A percentile compares a stretch with the other conserved stretches of the same genome.
Conservation (phyloP, 2,329 filamentous ascomycete species). For the Verticillium tricorpus region DNA sequence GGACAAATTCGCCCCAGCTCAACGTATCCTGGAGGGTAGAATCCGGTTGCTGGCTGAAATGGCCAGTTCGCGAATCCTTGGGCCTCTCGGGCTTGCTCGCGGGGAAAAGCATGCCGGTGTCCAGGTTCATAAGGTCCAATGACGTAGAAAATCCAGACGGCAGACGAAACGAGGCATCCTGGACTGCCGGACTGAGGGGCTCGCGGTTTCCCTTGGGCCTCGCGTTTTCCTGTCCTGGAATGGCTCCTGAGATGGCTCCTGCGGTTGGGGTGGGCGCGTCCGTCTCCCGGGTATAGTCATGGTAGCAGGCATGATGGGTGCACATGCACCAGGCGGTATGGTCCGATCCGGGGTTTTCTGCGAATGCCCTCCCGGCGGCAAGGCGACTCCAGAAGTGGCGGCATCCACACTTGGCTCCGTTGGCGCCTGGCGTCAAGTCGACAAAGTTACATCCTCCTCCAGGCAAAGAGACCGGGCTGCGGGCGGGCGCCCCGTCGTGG, state of each 20-base stretch:
- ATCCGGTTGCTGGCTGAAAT: constrained; percentile 24
- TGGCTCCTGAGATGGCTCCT: constrained; percentile 14
- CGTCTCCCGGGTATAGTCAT: constrained; percentile 41
- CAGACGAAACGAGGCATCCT: constrained; percentile 39
- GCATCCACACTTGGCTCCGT: constrained; percentile 52
- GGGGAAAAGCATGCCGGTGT: constrained; percentile 28
- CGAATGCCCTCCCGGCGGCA: constrained; percentile 24
- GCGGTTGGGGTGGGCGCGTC: constrained; percentile 16
- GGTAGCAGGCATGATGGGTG: constrained; percentile 58
- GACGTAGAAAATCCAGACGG: constrained; percentile 29
- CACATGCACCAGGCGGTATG: constrained; percentile 56
- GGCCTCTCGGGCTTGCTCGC: constrained; percentile 23
- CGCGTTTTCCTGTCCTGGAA: constrained; percentile 47
- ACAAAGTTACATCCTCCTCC: constrained; percentile 54
- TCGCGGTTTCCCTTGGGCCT: constrained; percentile 41
- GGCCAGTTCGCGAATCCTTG: constrained; percentile 14
- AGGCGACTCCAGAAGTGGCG: constrained; percentile 55
- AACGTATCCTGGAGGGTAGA: constrained; percentile 52
- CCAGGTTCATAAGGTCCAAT: constrained; percentile 37
- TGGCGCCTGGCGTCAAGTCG: constrained; percentile 46
- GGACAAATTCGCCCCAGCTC: constrained; percentile 41
- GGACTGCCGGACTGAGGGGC: constrained; percentile 48
- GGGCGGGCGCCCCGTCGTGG: constrained; percentile 36
- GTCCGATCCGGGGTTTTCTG: constrained; percentile 27
- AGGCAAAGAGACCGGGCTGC: constrained; percentile 34